Base-by-base conservation (phyloP, 108 stramenopile species). In the Seminavis robusta region DNA sequence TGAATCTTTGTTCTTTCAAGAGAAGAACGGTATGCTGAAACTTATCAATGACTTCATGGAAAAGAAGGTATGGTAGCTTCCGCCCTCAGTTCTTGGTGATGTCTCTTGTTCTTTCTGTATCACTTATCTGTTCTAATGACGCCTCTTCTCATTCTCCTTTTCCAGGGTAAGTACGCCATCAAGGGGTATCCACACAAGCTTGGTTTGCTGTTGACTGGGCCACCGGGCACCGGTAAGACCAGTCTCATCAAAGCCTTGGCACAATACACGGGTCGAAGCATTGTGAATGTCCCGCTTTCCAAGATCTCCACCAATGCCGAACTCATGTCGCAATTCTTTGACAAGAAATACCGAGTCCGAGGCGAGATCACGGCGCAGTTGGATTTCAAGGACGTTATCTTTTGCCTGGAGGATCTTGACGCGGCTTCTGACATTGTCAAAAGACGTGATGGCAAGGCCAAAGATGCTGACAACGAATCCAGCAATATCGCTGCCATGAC, bases 141-240 rank as follows among this genome's bases (percentile, higher is more conserved):
- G 15, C 4, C 20, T 29, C 10, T 19, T 13, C 50, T 6, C 28
- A 56, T 36, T n/a, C n/a, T n/a, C n/a, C n/a, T 66, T 31, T 71
- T 80, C 29, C 51, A 57, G 10, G 90, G 86, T 1, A 83, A 84
- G 57, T 92, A 88, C 52, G 65, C 65, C 24, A 88, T 92, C 71
- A 47, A 55, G 40, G 90, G 90, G 10, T 86, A 84, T 50, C 90
- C 86, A 16, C 83, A 86, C 65, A 92, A 92, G 58, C 80, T 92
- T 15, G 95, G 95, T 2, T 54, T 84, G 0, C 67, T 90, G 29
- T 52, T 86, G 15, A 61, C 80, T 52, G 91, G 91, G 25, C 93
- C 93, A 1, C 95, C 95, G 13, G 95, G 95, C 1, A 94, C 95
- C 13, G 95, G 95, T 8, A n/a, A n/a, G n/a, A 96, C 95, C 0